Conservation (phyloP, 352 stramenopile species). For the Aphanomyces stellatus region DNA sequence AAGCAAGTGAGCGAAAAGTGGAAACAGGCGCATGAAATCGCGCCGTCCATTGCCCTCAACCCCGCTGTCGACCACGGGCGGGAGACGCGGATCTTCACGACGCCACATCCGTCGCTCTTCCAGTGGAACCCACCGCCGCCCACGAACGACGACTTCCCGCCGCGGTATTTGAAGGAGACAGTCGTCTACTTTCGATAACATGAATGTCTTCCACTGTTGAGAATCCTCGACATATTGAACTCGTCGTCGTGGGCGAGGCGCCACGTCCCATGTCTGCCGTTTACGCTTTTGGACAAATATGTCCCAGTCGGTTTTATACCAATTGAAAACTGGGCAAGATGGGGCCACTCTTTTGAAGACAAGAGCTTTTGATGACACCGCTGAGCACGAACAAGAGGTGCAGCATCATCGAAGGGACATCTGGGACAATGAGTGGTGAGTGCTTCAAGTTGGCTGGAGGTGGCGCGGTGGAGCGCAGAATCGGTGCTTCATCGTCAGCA, state of each 20-base stretch:
- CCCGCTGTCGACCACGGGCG: background rate
- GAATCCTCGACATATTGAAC: background rate
- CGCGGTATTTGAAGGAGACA: background rate
- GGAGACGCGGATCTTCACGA: background rate
- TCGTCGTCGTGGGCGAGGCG: background rate
- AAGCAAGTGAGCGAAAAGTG: constrained; percentile 13
- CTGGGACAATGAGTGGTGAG: too few species aligned
- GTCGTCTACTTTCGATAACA: background rate
- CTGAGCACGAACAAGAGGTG: too few species aligned
- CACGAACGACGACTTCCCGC: background rate
- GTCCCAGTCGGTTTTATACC: background rate
- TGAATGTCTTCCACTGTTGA: background rate
- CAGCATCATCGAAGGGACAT: too few species aligned
- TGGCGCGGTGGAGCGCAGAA: too few species aligned
- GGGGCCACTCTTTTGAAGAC: too few species aligned
- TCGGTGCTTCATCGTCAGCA: background rate
- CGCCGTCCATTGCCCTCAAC: background rate
- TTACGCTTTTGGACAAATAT: background rate
- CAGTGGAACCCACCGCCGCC: background rate
- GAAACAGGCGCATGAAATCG: background rate
- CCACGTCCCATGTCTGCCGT: background rate
- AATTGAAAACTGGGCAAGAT: too few species aligned
- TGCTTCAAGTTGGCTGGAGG: too few species aligned
- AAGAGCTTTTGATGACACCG: too few species aligned
- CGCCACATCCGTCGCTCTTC: background rate